A percentile compares a stretch with the other conserved stretches of the same genome.
phyloP scores from a whole-genome alignment of 139 green algal genomes.

The Closterium sp. region DNA sequence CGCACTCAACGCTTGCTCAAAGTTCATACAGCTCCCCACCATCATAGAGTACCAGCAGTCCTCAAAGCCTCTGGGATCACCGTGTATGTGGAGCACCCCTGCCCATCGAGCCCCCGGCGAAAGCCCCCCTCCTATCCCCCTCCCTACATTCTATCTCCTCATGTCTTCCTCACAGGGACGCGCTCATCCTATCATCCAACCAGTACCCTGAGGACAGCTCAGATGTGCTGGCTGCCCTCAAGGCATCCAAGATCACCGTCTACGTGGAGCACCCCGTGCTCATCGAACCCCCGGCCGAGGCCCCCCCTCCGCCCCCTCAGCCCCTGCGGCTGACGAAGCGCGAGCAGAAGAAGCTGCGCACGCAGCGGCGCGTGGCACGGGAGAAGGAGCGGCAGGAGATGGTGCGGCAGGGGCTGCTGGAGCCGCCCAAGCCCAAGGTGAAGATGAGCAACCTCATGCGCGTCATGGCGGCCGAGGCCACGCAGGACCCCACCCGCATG shows the following conservation, averaged over 20 bases:
- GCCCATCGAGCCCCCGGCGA: not conserved
- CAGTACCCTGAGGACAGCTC: conserved; percentile 10
- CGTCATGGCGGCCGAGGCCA: conserved; percentile 83
- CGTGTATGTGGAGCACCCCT: not conserved
- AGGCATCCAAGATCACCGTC: conserved; percentile 46
- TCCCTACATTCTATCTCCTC: not conserved
- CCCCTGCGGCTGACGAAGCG: conserved; percentile 78
- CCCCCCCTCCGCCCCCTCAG: conserved; percentile 70
- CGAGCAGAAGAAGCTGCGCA: conserved; percentile 88
- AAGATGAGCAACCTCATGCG: conserved; percentile 95
- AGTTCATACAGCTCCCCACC: too few species aligned
- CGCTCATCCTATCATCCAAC: not conserved
- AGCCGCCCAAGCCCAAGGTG: conserved; percentile 92
- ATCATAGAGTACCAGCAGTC: too few species aligned
- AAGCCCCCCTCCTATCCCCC: not conserved
- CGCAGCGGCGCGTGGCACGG: conserved; percentile 78
- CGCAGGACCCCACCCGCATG: conserved; percentile 86
- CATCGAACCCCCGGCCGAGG: conserved; percentile 84
- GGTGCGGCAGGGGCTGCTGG: conserved; percentile 88
- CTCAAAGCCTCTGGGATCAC: too few species aligned
- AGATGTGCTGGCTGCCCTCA: not conserved
- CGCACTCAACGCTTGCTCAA: too few species aligned
- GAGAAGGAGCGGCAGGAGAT: conserved; percentile 98
- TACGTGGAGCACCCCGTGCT: conserved; percentile 72
- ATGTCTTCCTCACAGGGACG: conserved; percentile 3